Conservation (phyloP, 2,329 filamentous ascomycete genomes). For the Talaromyces funiculosus region DNA sequence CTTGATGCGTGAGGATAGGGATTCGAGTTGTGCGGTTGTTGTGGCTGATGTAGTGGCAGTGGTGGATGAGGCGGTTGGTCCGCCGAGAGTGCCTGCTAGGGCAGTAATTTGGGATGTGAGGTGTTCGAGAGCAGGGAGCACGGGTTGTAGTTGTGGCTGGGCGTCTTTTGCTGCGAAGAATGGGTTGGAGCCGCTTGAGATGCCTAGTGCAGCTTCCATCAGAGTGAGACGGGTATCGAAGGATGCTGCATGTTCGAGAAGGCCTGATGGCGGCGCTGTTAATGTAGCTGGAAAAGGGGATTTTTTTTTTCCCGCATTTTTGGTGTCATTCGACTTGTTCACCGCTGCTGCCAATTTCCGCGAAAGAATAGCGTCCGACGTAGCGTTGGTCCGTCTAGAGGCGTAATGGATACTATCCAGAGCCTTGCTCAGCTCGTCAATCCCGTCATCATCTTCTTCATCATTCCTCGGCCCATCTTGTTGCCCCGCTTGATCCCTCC, state of each 20-base stretch:
- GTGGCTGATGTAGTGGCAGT: slow-evolving; percentile 16
- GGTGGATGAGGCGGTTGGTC: slow-evolving; percentile 15
- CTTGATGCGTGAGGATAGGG: slow-evolving; percentile 38
- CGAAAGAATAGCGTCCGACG: slow-evolving; percentile 31
- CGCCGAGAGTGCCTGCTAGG: slow-evolving; percentile 50
- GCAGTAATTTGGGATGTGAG: slow-evolving; percentile 76
- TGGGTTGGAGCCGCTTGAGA: slow-evolving; percentile 63
- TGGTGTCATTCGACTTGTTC: slow-evolving; percentile 10
- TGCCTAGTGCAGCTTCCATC: slow-evolving; percentile 75
- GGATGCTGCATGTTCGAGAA: slow-evolving; percentile 73
- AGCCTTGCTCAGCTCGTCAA: slow-evolving; percentile 65
- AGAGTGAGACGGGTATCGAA: slow-evolving; percentile 77
- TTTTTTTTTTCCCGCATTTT: background rate
- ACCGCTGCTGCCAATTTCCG: slow-evolving; percentile 26
- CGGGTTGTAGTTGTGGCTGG: slow-evolving; percentile 53
- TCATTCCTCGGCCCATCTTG: slow-evolving; percentile 42
- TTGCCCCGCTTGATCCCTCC: slow-evolving; percentile 47
- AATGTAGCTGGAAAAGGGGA: slow-evolving; percentile 8
- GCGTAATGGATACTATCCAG: slow-evolving; percentile 57
- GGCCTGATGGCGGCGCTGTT: slow-evolving; percentile 36
- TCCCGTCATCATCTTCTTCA: slow-evolving; percentile 48
- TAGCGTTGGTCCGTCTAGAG: background rate
- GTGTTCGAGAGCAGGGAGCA: slow-evolving; percentile 74
- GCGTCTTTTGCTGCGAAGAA: slow-evolving; percentile 42
- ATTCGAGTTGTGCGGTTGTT: slow-evolving; percentile 40